Evolutionary conservation across 2,329 filamentous ascomycete genomes (phyloP), one percentile per base, ranked within the genome.

Genomic region (Lasiodiplodia citricola): DNA sequence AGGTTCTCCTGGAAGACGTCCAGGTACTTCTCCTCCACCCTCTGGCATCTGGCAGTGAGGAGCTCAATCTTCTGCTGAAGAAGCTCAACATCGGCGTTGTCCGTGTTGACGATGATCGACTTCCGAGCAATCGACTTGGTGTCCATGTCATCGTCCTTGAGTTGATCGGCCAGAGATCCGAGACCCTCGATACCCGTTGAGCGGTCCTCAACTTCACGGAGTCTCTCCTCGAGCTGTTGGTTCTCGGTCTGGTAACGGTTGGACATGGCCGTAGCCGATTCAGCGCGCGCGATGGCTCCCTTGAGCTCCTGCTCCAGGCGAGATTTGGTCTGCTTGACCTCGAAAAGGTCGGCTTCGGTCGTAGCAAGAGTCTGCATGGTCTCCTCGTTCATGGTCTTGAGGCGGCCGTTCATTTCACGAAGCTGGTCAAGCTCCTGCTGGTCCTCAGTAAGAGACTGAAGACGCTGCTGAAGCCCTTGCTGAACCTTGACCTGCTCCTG

Each of bases 351-450:
- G 69, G 84, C 83, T 70, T 86, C 84, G 66, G 82, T 82, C 38
- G 85, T 84, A 37, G 83, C 79, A 38, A 86, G 82, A 5, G 84
- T 81, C 58, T 83, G 80, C 65, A 80, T 80, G 70, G 84, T 85
- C 72, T 86, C 84, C 57, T 83, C 83, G 72, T 85, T 84, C 52
- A 84, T 83, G 71, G 84, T 85, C 67, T 84, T 80, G 23, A 86
- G 74, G 3, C 79, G 76, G 35, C 79, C 77, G 63, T 81, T 83
- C 16, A 81, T 74, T 44, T 84, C 82, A 72, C 82, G 80, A 50
- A 84, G 74, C 28, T 73, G 74, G 56, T 85, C 82, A 8, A 84
- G 73, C 64, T 84, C 80, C 65, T 81, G 76, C 6, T 85, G 70
- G 54, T 81, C 77, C 58, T 85, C 83, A 25, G 79, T 77, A 13